Evolutionary conservation across 2,329 filamentous ascomycete species (phyloP), one percentile per base, ranked within the genome.

Genomic region (Fusarium guadeloupense): DNA sequence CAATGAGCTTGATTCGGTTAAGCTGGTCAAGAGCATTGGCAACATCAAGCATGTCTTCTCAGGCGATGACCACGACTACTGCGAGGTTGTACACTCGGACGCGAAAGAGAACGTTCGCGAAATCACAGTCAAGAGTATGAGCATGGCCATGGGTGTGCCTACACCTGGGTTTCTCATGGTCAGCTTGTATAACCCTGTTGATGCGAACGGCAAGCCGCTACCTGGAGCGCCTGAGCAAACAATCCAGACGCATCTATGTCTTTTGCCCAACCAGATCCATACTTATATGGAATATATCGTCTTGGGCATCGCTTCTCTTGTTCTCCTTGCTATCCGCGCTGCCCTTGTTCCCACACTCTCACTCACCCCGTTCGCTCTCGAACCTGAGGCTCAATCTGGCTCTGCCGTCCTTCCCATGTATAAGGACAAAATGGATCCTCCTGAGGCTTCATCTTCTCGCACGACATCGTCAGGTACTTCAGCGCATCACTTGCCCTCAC

Each of bases 61-160:
- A 0, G 95, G 95, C 10, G 95, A 99, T 69, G 95, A 99, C 72
- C 95, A 99, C 78, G 95, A 99, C 78, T 97, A 98, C 78, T 99
- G 95, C 77, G 93, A 97, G 70, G 79, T 98, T 7, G 83, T 88
- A 1, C 95, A 99, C 75, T 86, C 87, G 4, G 82, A 85, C 16
- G 86, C 88, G 55, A 87, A 87, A 61, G 83, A 82, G 28, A 84
- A 82, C 21, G 85, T 89, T 26, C 82, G 81, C 42, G 95, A 99
- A 74, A 96, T 97, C 63, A 99, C 95, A 0, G 93, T 98, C 68
- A 99, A 99, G 78, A 93, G 90, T 71, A 87, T 96, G 66, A 96
- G 89, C 70, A 97, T 94, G 92, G 93, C 92, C 16, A 98, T 98
- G 95, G 93, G 95, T 9, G 91, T 99, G 1, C 85, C 91, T 1